Conservation (phyloP, 768 basidiomycete species). For the Rhizopogon vulgaris region DNA sequence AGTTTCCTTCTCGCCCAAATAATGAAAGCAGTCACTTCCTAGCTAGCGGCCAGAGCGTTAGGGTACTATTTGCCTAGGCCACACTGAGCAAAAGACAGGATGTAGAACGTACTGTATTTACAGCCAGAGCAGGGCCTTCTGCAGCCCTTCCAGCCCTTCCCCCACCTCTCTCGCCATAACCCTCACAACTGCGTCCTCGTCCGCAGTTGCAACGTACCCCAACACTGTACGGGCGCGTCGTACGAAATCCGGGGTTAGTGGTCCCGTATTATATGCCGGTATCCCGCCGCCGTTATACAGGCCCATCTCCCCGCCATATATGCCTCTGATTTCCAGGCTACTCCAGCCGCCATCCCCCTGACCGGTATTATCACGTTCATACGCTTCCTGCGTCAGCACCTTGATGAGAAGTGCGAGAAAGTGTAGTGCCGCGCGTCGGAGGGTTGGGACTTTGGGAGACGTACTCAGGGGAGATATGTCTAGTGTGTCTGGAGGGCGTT, state of each 20-base stretch:
- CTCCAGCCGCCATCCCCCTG: not conserved
- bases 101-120: constrained; percentile 8
- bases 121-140: constrained; percentile 36
- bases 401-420: constrained; percentile 68
- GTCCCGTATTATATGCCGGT: not conserved
- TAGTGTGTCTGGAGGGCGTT: not conserved
- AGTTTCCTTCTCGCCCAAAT: too few species aligned
- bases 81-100: not conserved
- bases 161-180: constrained; percentile 71
- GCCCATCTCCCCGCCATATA: not conserved
- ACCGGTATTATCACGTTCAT: constrained; percentile 28
- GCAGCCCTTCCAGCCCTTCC: constrained; percentile 49
- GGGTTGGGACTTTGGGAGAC: constrained; percentile 63
- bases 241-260: constrained; percentile 28
- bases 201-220: constrained; percentile 62
- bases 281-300: not conserved
- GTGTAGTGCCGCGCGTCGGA: constrained; percentile 84
- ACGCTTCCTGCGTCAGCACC: constrained; percentile 45
- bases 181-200: constrained; percentile 65
- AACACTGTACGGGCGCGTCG: constrained; percentile 54
- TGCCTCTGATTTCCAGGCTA: not conserved
- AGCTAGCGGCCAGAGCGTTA: not conserved
- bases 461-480: constrained; percentile 9
- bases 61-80: not conserved
- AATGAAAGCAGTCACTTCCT: too few species aligned